phyloP scores from a whole-genome alignment of 441 rosid genomes.

The Adansonia madagascariensis region DNA sequence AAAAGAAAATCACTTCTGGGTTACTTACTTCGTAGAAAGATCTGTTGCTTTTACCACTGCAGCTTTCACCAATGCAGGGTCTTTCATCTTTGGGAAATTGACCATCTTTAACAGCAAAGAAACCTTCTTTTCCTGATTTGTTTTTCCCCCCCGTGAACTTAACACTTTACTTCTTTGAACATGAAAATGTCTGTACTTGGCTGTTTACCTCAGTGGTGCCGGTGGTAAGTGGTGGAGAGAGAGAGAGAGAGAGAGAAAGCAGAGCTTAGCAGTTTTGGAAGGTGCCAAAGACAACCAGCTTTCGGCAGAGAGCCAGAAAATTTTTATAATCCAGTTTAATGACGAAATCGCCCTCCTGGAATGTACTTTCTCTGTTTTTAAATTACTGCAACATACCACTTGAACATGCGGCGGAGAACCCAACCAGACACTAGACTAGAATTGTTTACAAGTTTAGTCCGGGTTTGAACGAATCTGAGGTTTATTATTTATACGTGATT shows the following conservation, averaged over 20 bases:
- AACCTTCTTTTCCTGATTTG: background rate
- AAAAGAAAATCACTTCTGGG: conserved; percentile 15
- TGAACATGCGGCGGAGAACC: background rate
- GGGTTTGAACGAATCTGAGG: too few relatives aligned
- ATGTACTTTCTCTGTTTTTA: conserved; percentile 6
- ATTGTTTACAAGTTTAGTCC: too few relatives aligned
- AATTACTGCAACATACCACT: conserved; percentile 13
- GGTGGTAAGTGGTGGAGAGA: conserved; percentile 9
- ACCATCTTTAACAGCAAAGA: background rate
- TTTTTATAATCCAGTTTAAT: conserved; percentile 22
- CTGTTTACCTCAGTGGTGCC: background rate
- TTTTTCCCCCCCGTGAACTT: background rate
- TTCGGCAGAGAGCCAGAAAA: conserved; percentile 47
- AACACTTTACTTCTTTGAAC: background rate
- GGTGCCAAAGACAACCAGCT: conserved; percentile 29
- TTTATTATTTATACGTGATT: too few relatives aligned
- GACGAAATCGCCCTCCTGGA: conserved; percentile 37
- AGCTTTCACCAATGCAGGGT: conserved; percentile 29
- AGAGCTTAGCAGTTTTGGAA: conserved; percentile 26
- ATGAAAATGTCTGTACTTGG: conserved; percentile 22
- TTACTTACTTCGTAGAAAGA: conserved; percentile 20
- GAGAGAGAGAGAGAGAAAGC: too few relatives aligned
- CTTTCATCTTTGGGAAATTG: conserved; percentile 20
- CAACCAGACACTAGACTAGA: too few relatives aligned
- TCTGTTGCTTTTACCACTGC: conserved; percentile 25